phyloP scores from a whole-genome alignment of 768 basidiomycete genomes.

The Boletus rubropictus region DNA sequence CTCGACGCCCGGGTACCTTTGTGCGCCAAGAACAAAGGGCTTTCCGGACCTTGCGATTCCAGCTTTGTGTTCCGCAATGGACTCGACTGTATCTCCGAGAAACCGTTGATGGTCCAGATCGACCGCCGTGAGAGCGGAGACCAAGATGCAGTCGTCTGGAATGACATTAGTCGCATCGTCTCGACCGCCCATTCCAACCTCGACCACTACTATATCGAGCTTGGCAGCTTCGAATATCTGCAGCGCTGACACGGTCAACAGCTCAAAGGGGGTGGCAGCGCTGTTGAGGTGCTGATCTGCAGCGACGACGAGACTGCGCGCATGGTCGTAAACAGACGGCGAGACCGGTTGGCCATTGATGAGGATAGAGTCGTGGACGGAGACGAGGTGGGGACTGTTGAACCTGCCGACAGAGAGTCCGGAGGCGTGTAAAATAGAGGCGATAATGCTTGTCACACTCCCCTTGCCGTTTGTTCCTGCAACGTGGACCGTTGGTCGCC shows the following conservation, averaged over 20 bases:
- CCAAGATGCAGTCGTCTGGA: slow-evolving; percentile 58
- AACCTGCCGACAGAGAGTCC: slow-evolving; percentile 68
- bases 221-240: slow-evolving; percentile 58
- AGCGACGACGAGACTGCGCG: slow-evolving; percentile 43
- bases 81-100: slow-evolving; percentile 67
- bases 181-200: slow-evolving; percentile 93
- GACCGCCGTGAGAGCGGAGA: slow-evolving; percentile 79
- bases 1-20: slow-evolving; percentile 48
- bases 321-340: slow-evolving; percentile 40
- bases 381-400: slow-evolving; percentile 88
- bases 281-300: slow-evolving; percentile 41
- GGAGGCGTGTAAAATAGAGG: slow-evolving; percentile 63
- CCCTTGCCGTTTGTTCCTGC: slow-evolving; percentile 98
- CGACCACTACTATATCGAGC: slow-evolving; percentile 82
- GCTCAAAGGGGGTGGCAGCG: slow-evolving; percentile 70
- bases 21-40: slow-evolving; percentile 63
- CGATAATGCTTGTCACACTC: slow-evolving; percentile 77
- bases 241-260: slow-evolving; percentile 79
- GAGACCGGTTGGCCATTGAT: slow-evolving; percentile 56
- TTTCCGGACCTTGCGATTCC: slow-evolving; percentile 62
- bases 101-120: slow-evolving; percentile 93
- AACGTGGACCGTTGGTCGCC: slow-evolving; percentile 81
- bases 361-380: slow-evolving; percentile 68
- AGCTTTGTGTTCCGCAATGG: slow-evolving; percentile 80
- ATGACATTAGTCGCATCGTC: slow-evolving; percentile 92